Evolutionary conservation across 2,329 filamentous ascomycete genomes (phyloP).

Genomic region (Neonectria coccinea): DNA sequence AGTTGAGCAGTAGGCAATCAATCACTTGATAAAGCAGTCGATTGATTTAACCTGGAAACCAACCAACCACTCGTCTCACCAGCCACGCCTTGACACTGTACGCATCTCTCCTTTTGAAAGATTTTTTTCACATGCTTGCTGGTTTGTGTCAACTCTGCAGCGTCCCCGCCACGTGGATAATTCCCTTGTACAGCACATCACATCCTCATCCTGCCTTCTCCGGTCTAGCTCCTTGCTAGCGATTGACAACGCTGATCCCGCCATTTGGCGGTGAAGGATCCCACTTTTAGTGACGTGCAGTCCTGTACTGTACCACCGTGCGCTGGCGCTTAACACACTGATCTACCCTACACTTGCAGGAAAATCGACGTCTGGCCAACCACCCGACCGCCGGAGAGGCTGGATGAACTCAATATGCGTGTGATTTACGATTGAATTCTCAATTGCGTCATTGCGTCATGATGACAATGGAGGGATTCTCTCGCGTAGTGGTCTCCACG

Average conservation of each 20-base stretch:
- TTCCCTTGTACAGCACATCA: neutral
- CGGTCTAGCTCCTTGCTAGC: neutral
- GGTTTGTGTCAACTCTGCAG: neutral
- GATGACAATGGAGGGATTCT: neutral
- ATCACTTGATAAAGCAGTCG: no score
- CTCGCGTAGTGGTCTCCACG: neutral
- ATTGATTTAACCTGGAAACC: no score
- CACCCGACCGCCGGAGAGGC: no score
- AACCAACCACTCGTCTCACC: no score
- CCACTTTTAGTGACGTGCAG: neutral
- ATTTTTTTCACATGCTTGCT: neutral
- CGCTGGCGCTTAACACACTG: no score
- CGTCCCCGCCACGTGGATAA: neutral
- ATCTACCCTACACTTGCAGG: neutral
- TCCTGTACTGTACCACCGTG: neutral
- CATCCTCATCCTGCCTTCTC: neutral
- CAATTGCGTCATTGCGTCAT: neutral
- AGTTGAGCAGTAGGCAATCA: no score
- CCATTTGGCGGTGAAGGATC: slow-evolving; percentile 2
- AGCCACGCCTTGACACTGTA: no score
- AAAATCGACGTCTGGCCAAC: no score
- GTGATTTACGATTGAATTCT: neutral
- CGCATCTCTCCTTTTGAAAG: no score
- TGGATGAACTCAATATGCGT: no score
- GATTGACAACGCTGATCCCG: neutral